phyloP scores from a whole-genome alignment of 164 flowering plant species.

The grape (Vitis vinifera) region DNA sequence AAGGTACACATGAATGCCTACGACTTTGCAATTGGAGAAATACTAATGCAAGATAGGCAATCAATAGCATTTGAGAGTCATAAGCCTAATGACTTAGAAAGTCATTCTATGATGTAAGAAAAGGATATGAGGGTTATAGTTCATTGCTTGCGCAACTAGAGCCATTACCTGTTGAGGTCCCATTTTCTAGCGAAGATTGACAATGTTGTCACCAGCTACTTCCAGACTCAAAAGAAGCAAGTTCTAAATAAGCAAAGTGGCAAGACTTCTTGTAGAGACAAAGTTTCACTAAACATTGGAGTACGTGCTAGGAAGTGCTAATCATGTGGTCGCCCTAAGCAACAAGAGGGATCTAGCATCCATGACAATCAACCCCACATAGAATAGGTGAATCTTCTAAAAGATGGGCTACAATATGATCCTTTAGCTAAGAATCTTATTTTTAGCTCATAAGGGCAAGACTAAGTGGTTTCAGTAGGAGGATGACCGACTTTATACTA shows the following conservation, averaged over 20 bases:
- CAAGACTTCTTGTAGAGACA: not conserved
- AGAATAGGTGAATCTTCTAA: not conserved
- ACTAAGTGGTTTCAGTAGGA: not conserved
- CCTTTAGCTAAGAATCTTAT: not conserved
- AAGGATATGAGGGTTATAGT: conserved; percentile 1
- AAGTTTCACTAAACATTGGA: conserved; percentile 7
- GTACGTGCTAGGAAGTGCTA: not conserved
- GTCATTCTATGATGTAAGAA: not conserved
- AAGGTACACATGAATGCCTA: conserved; percentile 7
- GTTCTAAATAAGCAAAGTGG: conserved; percentile 6
- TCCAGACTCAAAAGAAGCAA: not conserved
- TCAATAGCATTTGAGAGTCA: conserved; percentile 6
- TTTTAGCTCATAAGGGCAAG: not conserved
- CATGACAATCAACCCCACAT: not conserved
- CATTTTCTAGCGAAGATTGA: conserved; percentile 4
- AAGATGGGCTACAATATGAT: not conserved
- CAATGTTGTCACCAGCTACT: conserved; percentile 9
- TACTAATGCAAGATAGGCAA: conserved; percentile 12
- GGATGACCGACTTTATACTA: not conserved
- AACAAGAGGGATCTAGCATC: not conserved
- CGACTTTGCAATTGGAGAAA: conserved; percentile 3
- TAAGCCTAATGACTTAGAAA: conserved; percentile 1
- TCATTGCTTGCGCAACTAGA: conserved; percentile 1
- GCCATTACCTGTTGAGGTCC: conserved; percentile 7
- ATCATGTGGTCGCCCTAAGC: conserved; percentile 1